These are phyloP conservation scores for Gossypium schwendimanii DNA, from an alignment of 441 rosid genomes.

Conservation along the genomic window DNA sequence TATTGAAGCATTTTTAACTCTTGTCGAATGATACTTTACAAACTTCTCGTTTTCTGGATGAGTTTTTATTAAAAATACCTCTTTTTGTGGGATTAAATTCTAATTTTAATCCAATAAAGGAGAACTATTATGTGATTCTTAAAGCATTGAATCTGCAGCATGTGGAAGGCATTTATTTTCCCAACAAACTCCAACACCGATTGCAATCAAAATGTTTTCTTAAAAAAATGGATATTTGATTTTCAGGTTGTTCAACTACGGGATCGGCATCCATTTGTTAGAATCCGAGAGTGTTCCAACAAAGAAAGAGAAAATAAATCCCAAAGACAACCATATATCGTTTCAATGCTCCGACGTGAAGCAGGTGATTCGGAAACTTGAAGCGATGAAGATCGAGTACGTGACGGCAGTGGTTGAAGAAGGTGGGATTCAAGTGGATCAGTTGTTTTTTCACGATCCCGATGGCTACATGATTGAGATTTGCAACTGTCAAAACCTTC, in stretches of 20 bases:
- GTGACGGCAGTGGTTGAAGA: conserved; percentile 49
- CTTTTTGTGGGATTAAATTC: too few relatives aligned
- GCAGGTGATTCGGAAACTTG: conserved; percentile 22
- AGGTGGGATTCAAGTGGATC: conserved; percentile 47
- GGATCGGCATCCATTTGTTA: conserved; percentile 46
- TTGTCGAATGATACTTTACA: too few relatives aligned
- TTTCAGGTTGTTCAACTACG: conserved; percentile 48
- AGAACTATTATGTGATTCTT: neutral
- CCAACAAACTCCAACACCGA: neutral
- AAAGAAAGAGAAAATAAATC: conserved; percentile 35
- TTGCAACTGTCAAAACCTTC: conserved; percentile 49
- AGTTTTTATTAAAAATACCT: too few relatives aligned
- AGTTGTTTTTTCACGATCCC: conserved; percentile 54
- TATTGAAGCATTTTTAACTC: too few relatives aligned
- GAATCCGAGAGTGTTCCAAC: conserved; percentile 20
- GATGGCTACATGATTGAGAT: conserved; percentile 56
- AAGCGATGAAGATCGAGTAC: conserved; percentile 29
- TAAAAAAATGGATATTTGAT: neutral
- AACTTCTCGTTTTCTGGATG: too few relatives aligned
- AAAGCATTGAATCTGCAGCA: neutral
- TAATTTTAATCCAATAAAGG: too few relatives aligned
- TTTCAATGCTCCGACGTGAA: conserved; percentile 37
- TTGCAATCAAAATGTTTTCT: too few relatives aligned
- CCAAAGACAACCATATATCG: conserved; percentile 53
- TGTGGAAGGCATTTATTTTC: neutral